phyloP scores from a whole-genome alignment of 441 rosid genomes.

The Capsella rubella region DNA sequence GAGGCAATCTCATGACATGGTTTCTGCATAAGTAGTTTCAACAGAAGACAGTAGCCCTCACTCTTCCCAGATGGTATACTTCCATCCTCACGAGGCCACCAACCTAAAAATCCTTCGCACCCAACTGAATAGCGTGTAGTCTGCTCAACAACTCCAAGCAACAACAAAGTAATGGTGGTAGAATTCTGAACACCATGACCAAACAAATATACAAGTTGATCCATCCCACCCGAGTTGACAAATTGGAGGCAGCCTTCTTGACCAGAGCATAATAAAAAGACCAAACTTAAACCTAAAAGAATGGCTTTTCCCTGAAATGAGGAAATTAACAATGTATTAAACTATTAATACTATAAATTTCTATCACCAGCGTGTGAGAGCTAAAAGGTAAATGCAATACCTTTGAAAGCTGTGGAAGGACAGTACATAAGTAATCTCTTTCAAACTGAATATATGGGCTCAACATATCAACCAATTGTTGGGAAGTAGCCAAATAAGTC shows the following conservation, averaged over 20 bases:
- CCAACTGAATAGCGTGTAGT: conserved; percentile 92
- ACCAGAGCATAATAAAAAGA: conserved; percentile 85
- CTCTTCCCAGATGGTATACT: conserved; percentile 74
- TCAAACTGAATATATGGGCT: conserved; percentile 55
- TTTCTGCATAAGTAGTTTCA: conserved; percentile 81
- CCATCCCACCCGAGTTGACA: conserved; percentile 86
- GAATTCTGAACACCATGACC: conserved; percentile 60
- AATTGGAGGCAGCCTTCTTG: conserved; percentile 95
- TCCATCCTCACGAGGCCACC: conserved; percentile 99
- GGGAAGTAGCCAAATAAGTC: conserved; percentile 62
- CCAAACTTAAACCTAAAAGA: conserved; percentile 75
- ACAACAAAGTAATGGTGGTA: conserved; percentile 59
- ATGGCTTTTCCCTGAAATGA: conserved; percentile 68
- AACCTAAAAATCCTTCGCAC: conserved; percentile 91
- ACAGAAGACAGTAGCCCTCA: conserved; percentile 78
- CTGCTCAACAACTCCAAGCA: conserved; percentile 90
- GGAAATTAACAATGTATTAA: conserved; percentile 39
- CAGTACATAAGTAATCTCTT: conserved; percentile 47
- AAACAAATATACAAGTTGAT: conserved; percentile 64
- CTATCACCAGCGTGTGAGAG: conserved; percentile 27
- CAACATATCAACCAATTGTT: conserved; percentile 73
- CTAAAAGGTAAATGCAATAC: conserved; percentile 49
- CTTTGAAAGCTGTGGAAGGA: conserved; percentile 65
- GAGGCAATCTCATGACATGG: conserved; percentile 89
- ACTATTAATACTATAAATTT: conserved; percentile 12